Conservation (phyloP, 495 filamentous ascomycete species). For the Pyrenopolyporus hunteri region DNA sequence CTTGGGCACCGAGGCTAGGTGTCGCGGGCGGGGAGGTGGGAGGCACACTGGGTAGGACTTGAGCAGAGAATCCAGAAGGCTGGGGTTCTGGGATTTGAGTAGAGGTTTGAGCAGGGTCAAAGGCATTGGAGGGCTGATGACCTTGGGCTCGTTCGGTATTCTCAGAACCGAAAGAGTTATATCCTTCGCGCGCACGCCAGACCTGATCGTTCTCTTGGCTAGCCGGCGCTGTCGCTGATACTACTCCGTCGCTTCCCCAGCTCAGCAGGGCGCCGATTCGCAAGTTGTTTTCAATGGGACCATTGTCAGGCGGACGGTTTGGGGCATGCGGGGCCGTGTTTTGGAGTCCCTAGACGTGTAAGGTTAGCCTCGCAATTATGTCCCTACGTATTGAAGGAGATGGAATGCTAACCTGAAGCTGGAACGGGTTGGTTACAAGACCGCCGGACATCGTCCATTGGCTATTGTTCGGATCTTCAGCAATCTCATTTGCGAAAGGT, state of each 20-base stretch:
- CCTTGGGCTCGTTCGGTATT: neutral
- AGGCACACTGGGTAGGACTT: neutral
- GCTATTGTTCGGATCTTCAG: neutral
- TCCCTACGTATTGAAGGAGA: neutral
- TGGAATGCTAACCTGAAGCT: neutral
- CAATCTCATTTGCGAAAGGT: neutral
- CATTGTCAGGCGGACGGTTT: too few species aligned
- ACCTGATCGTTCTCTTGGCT: too few species aligned
- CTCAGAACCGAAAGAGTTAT: too few species aligned
- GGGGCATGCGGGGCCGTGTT: too few species aligned
- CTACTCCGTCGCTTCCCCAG: too few species aligned
- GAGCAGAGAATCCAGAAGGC: neutral
- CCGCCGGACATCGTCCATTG: slow-evolving; percentile 11
- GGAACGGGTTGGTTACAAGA: neutral
- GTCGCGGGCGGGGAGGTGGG: neutral
- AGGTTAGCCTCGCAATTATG: too few species aligned
- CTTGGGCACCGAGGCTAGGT: neutral
- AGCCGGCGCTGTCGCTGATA: too few species aligned
- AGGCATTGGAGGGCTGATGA: neutral
- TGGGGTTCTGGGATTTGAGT: neutral
- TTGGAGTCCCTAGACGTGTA: too few species aligned
- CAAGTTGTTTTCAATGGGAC: too few species aligned
- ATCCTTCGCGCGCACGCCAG: too few species aligned
- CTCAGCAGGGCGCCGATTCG: too few species aligned
- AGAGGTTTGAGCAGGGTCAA: neutral